Conservation (phyloP, 2,329 filamentous ascomycete species). For the Thielaviopsis cerberus region DNA sequence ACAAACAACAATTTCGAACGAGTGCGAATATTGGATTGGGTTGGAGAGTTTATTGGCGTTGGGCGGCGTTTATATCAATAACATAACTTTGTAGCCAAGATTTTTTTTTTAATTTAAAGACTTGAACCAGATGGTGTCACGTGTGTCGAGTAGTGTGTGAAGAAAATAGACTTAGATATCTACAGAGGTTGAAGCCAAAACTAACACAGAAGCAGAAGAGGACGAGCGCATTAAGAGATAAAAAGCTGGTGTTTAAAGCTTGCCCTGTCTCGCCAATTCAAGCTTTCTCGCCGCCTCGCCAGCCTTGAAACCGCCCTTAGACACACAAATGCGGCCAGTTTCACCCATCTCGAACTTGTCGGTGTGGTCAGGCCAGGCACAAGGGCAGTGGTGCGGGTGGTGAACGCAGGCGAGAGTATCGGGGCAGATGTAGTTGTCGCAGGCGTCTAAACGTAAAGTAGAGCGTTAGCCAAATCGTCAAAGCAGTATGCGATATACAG, state of each 20-base stretch:
- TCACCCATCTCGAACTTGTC: constrained; percentile 62
- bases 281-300: constrained; percentile 59
- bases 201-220: neutral
- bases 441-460: constrained; percentile 40
- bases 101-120: neutral
- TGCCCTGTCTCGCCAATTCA: constrained; percentile 59
- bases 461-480: neutral
- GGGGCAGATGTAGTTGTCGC: constrained; percentile 85
- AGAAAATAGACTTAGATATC: neutral
- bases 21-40: neutral
- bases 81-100: neutral
- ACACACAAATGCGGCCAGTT: constrained; percentile 54
- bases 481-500: neutral
- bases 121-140: neutral
- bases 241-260: constrained; percentile 33
- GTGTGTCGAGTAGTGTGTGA: neutral
- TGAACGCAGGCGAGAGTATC: constrained; percentile 88
- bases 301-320: constrained; percentile 53
- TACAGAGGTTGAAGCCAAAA: neutral
- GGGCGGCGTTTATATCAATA: constrained; percentile 4
- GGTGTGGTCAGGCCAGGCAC: constrained; percentile 56
- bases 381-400: constrained; percentile 93
- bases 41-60: constrained; percentile 2
- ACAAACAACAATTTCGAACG: neutral
- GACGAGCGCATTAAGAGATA: neutral